phyloP scores from a whole-genome alignment of 2,329 filamentous ascomycete species.

The Botrytis paeoniae region DNA sequence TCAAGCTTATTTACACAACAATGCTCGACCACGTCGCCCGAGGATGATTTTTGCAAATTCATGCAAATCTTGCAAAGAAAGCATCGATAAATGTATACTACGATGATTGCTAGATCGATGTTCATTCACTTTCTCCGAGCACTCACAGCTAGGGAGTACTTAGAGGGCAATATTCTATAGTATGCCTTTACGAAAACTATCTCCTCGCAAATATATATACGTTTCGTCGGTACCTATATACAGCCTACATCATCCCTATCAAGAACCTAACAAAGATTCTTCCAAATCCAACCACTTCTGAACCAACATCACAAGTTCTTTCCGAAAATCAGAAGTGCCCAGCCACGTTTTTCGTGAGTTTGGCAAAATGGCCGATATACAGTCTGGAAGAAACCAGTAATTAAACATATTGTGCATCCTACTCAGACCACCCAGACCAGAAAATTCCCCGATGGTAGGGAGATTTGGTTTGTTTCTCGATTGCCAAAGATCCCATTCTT shows the following conservation, averaged over 20 bases:
- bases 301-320: background rate
- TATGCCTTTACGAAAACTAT: background rate
- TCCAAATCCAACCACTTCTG: slow-evolving; percentile 16
- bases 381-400: slow-evolving; percentile 5
- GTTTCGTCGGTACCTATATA: background rate
- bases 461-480: background rate
- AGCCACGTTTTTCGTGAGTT: slow-evolving; percentile 6
- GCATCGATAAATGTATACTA: background rate
- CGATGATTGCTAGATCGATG: background rate
- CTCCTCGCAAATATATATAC: background rate
- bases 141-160: background rate
- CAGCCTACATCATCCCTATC: background rate
- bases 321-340: background rate
- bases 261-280: background rate
- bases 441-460: slow-evolving; percentile 1
- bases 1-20: background rate
- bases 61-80: background rate
- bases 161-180: background rate
- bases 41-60: background rate
- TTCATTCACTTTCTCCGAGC: background rate
- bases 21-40: background rate
- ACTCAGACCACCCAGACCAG: background rate
- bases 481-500: background rate
- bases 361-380: background rate
- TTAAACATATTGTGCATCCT: background rate